Base-by-base conservation (phyloP, 495 filamentous ascomycete species). In the Penicillium ochrochloron region DNA sequence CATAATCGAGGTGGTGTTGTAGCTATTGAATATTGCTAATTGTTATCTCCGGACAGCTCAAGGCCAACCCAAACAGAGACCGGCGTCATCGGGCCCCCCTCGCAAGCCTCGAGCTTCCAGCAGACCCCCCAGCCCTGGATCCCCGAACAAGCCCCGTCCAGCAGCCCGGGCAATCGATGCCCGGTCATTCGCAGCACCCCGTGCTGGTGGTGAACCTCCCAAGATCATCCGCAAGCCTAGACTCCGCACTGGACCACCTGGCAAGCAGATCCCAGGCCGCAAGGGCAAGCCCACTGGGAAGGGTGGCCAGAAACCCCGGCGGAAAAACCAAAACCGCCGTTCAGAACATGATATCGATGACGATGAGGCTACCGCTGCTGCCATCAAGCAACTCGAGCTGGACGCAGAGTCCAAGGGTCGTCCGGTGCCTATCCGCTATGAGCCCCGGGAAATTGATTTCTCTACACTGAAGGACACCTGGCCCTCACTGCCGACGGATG, bases 131-230 rank as follows among this genome's bases (percentile, higher is more conserved):
- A 59, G 67, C 42, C 62, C 67, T 29, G 31, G 64, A 17, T 56
- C 65, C 34, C 64, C 65, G 41, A 71, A 66, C 34, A 63, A 62
- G 53, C 57, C 62, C 42, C 75, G 73, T 29, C 72, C 74, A 48
- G 72, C 74, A 48, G 72, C 72, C 31, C 74, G 75, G 27, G 66
- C 71, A 15, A 59, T 82, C 55, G 80, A 82, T 66, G 80, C 80
- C 9, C 70, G 80, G 61, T 77, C 77, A 15, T 70, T 82, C 41
- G 78, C 73, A 5, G 78, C 79, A 3, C 58, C 74, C 17, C 66
- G 67, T 41, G 66, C 66, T 54, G 67, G 67, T 54, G 70, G 68
- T 17, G 68, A 75, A 41, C 70, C 72, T 19, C 57, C 72, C 17
- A 77, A 76, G 53, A 65, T 82, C 46, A 66, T 82, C 17, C 76